phyloP scores from a whole-genome alignment of 2,329 filamentous ascomycete species.

The Ploettnerulaceae sp. region DNA sequence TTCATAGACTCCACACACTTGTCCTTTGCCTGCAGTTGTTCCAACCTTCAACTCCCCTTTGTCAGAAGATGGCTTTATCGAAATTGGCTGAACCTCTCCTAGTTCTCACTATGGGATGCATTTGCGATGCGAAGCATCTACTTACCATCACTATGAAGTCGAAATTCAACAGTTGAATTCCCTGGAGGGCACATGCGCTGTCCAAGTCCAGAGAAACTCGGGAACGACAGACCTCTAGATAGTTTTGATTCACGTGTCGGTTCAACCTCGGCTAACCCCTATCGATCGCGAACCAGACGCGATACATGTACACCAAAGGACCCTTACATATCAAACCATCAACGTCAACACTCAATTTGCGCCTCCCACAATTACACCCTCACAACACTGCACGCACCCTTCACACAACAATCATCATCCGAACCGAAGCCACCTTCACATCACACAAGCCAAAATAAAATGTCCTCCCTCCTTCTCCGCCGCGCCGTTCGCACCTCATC shows the following conservation, averaged over 20 bases:
- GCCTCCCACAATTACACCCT: background rate
- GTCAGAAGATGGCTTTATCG: no score
- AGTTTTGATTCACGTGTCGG: background rate
- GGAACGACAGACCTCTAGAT: background rate
- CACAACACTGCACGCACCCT: background rate
- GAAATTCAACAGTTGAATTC: no score
- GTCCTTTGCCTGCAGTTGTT: no score
- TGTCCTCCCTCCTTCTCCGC: slow-evolving; percentile 29
- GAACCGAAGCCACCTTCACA: no score
- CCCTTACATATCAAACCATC: background rate
- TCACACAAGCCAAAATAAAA: slow-evolving; percentile 11
- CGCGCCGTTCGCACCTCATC: slow-evolving; percentile 39
- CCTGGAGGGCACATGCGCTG: no score
- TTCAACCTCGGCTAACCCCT: background rate
- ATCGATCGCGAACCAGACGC: background rate
- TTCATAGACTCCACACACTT: no score
- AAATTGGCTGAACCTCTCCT: no score
- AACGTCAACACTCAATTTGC: slow-evolving; percentile 18
- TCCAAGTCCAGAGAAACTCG: background rate
- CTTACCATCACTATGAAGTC: no score
- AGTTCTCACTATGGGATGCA: no score
- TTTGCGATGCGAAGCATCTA: no score
- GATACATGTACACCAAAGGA: background rate
- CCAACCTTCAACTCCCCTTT: no score
- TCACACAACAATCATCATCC: background rate